Conservation (phyloP, 441 rosid species). For the Croton laevigatus region DNA sequence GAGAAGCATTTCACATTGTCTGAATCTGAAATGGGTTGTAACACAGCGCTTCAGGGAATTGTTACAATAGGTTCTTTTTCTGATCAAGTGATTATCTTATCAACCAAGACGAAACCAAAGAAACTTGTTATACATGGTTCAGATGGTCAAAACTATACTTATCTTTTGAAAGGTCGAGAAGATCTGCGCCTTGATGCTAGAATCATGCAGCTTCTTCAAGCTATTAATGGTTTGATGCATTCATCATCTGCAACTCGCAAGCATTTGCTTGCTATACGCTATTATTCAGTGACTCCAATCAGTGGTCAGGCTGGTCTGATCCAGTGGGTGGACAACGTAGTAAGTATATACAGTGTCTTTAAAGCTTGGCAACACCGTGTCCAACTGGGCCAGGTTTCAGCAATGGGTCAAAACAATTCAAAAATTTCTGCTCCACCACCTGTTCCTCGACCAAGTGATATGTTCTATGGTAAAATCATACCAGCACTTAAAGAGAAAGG, state of each 20-base stretch:
- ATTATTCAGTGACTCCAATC: conserved; percentile 96
- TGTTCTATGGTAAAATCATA: conserved; percentile 99
- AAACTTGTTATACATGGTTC: conserved; percentile 89
- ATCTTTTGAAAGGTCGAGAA: conserved; percentile 95
- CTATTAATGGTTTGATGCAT: conserved; percentile 70
- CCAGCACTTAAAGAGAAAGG: conserved; percentile 99
- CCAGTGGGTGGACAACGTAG: conserved; percentile 97
- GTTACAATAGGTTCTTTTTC: conserved; percentile 83
- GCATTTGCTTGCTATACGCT: conserved; percentile 71
- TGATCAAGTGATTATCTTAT: conserved; percentile 68
- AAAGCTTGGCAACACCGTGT: conserved; percentile 94
- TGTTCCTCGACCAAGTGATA: conserved; percentile 97
- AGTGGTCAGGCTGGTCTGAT: conserved; percentile 99
- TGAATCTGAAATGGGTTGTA: conserved; percentile 51
- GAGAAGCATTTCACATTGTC: conserved; percentile 67
- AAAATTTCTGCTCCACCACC: conserved; percentile 61
- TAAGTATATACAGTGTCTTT: conserved; percentile 91
- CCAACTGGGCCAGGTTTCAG: conserved; percentile 69
- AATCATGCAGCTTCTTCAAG: conserved; percentile 98
- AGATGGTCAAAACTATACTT: conserved; percentile 86
- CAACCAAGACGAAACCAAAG: conserved; percentile 98
- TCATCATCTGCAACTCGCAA: conserved; percentile 58
- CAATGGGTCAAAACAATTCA: conserved; percentile 55
- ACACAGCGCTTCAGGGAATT: conserved; percentile 61
- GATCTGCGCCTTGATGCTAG: conserved; percentile 99